phyloP scores from a whole-genome alignment of 192 early-diverging fungal genomes.

The Coemansia sp. region DNA sequence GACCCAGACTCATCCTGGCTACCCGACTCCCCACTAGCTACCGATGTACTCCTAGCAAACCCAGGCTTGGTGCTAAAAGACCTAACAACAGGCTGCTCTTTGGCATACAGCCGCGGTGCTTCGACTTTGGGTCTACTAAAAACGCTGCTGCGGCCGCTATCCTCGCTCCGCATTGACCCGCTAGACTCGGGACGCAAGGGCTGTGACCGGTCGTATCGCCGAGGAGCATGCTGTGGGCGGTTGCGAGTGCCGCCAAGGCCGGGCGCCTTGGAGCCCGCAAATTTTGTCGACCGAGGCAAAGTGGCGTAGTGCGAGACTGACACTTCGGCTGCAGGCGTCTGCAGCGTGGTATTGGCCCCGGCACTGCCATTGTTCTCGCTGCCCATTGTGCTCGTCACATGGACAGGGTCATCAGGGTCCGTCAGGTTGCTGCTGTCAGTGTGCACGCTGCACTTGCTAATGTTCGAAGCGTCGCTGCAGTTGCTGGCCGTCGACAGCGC shows the following conservation, averaged over 20 bases:
- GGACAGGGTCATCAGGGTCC: slow-evolving; percentile 31
- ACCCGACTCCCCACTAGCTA: neutral
- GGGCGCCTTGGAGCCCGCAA: neutral
- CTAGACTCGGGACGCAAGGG: slow-evolving; percentile 1
- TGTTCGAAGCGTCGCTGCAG: neutral
- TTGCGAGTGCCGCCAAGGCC: slow-evolving; percentile 43
- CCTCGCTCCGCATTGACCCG: slow-evolving; percentile 19
- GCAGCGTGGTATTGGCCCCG: neutral
- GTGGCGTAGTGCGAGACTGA: slow-evolving; percentile 7
- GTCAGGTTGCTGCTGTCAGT: slow-evolving; percentile 10
- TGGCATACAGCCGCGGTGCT: neutral
- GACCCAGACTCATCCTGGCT: neutral
- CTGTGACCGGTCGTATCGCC: slow-evolving; percentile 27
- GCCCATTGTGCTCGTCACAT: slow-evolving; percentile 14
- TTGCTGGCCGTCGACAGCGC: neutral
- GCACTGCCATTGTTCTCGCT: neutral
- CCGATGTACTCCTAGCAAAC: neutral
- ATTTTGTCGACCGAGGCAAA: slow-evolving; percentile 10
- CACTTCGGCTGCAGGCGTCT: neutral
- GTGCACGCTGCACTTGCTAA: neutral
- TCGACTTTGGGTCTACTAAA: slow-evolving; percentile 6
- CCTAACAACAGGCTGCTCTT: neutral
- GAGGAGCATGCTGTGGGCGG: slow-evolving; percentile 19
- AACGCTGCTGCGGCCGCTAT: neutral
- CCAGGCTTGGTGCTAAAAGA: slow-evolving; percentile 2